Evolutionary conservation across 169 alveolate species (phyloP).

Genomic region (Perkinsus chesapeaki): DNA sequence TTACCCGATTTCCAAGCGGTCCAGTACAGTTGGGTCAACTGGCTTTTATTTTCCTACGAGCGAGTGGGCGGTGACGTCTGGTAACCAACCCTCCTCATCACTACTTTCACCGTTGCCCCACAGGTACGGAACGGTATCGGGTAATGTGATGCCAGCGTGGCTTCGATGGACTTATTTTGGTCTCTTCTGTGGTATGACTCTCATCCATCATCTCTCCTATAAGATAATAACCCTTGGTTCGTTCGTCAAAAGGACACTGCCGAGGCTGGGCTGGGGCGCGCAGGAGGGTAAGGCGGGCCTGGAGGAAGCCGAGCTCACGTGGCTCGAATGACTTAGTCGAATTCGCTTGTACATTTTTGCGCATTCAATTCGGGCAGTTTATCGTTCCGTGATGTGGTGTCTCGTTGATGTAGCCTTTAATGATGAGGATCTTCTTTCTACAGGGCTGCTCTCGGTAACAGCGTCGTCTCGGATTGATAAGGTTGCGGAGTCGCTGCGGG

Average conservation of each 20-base stretch:
- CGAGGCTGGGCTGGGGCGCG: background rate
- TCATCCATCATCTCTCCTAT: background rate
- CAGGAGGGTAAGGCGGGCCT: background rate
- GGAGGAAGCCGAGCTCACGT: background rate
- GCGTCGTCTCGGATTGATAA: too few species aligned
- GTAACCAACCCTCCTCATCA: background rate
- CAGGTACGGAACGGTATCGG: background rate
- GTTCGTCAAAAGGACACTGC: background rate
- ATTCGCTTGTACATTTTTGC: background rate
- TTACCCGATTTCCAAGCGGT: background rate
- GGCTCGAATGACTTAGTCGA: background rate
- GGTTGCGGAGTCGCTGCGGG: background rate
- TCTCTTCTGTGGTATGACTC: background rate
- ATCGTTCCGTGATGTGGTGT: too few species aligned
- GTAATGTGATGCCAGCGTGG: background rate
- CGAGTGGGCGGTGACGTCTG: background rate
- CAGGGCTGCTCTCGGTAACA: too few species aligned
- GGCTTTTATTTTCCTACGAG: background rate
- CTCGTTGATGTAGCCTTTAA: too few species aligned
- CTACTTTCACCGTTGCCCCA: background rate
- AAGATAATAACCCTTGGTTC: background rate
- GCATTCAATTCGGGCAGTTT: too few species aligned
- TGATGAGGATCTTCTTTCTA: too few species aligned
- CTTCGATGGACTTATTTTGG: background rate
- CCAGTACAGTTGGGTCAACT: background rate